A percentile compares a stretch with the other conserved stretches of the same genome.
phyloP scores from a whole-genome alignment of 257 asterid genomes.

The Solanum commersonii region DNA sequence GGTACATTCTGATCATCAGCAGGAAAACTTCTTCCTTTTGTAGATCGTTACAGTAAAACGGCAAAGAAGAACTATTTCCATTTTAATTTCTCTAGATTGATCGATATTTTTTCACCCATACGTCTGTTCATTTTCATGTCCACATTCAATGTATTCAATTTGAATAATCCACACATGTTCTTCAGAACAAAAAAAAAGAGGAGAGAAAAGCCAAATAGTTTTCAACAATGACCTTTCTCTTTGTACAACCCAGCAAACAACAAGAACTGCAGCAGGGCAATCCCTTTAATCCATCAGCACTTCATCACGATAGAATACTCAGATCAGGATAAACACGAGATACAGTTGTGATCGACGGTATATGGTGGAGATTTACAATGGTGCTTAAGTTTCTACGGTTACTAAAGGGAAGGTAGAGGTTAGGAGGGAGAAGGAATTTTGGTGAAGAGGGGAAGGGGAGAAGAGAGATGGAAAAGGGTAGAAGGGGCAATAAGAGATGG shows the following conservation, averaged over 20 bases:
- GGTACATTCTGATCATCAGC: not conserved
- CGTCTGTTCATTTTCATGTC: not conserved
- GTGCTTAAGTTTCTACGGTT: not conserved
- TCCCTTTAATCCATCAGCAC: not conserved
- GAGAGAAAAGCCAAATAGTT: not conserved
- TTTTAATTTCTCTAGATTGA: not conserved
- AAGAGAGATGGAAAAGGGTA: not conserved
- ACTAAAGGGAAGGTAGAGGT: not conserved
- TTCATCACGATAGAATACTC: not conserved
- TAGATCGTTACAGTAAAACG: not conserved
- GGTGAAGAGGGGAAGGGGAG: not conserved
- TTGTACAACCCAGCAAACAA: not conserved
- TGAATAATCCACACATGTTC: not conserved
- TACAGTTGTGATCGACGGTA: not conserved
- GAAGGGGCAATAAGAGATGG: not conserved
- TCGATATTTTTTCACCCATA: not conserved
- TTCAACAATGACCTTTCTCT: not conserved
- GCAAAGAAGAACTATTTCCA: not conserved
- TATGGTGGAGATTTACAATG: not conserved
- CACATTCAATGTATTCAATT: not conserved
- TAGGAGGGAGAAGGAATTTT: not conserved
- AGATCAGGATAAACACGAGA: not conserved
- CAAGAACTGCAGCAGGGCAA: not conserved
- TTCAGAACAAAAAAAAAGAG: not conserved
- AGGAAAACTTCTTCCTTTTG: not conserved